Base-by-base conservation (phyloP, 2,329 filamentous ascomycete species). In the Penicillium sp. region DNA sequence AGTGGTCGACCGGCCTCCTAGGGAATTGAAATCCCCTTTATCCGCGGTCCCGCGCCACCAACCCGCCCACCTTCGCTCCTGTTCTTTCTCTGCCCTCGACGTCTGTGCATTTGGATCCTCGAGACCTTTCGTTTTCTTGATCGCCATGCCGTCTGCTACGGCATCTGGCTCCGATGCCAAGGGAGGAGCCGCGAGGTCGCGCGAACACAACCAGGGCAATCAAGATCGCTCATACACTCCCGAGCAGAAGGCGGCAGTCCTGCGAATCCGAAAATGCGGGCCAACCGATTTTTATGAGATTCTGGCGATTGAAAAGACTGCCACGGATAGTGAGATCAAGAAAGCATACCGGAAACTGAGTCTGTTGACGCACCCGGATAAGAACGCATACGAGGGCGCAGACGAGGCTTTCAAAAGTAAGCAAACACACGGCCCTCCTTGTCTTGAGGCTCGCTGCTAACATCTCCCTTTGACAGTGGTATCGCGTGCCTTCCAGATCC, bases 311-410 rank as follows among this genome's bases (percentile, higher is more conserved):
- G 85, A 89, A 68, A 82, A 82, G 63, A 87, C 89, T 63, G 78
- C 81, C 52, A 87, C 87, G 51, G 94, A 98, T 68, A 78, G 83
- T 63, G 94, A 98, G 71, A 92, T 99, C 74, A 99, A 98, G 78
- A 98, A 98, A 82, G 94, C 95, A 6, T 99, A 99, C 79, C 87
- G 94, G 72, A 98, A 96, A 80, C 84, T 96, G 75, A 95, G 90
- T 74, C 81, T 99, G 71, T 83, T 98, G 72, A 99, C 95, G 60
- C 95, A 99, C 82, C 95, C 95, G 64, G 95, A 99, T 82, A 99
- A 99, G 83, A 99, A 99, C 83, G 93, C 93, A 53, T 93, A 97
- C 75, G 89, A 94, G 39, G 88, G 96, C 61, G 94, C 95, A 57
- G 95, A 97, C 75, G 95, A 99, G 81, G 95, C 95, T 35, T 99